These are phyloP conservation scores for Diaporthe eres DNA, from an alignment of 2,329 filamentous ascomycete genomes.

Conservation along the genomic window DNA sequence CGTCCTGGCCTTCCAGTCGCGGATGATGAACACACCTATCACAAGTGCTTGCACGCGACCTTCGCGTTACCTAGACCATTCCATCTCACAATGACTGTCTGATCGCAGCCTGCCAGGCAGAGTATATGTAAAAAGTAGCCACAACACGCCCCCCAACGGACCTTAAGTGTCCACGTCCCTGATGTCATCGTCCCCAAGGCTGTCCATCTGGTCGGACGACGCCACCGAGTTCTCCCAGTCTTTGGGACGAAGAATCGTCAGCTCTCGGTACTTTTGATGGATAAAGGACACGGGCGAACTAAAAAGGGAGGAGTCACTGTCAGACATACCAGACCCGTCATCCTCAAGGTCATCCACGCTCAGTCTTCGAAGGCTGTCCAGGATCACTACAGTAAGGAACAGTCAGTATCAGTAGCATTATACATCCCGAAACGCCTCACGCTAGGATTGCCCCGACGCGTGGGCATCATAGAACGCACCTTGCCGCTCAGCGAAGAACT, in stretches of 20 bases:
- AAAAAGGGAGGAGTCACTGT: constrained; percentile 51
- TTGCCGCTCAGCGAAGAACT: constrained; percentile 53
- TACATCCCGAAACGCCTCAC: neutral
- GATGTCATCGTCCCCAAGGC: constrained; percentile 61
- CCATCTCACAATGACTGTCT: neutral
- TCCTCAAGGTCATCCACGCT: constrained; percentile 71
- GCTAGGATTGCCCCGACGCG: neutral
- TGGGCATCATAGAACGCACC: constrained; percentile 50
- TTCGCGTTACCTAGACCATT: neutral
- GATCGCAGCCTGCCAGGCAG: neutral
- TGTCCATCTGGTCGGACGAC: constrained; percentile 69
- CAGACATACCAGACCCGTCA: constrained; percentile 70
- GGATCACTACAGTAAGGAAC: constrained; percentile 51
- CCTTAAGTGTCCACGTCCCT: constrained; percentile 46
- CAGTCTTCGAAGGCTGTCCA: constrained; percentile 66
- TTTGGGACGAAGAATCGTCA: constrained; percentile 47
- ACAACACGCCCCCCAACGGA: neutral
- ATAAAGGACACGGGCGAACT: neutral
- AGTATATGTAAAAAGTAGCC: neutral
- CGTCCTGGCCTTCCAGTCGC: neutral
- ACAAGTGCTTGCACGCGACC: neutral
- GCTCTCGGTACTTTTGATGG: constrained; percentile 32
- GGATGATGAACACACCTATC: neutral
- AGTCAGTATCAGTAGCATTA: neutral
- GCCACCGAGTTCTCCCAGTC: constrained; percentile 69